Conservation (phyloP, 2,329 filamentous ascomycete species). For the Penicillium frequentans region DNA sequence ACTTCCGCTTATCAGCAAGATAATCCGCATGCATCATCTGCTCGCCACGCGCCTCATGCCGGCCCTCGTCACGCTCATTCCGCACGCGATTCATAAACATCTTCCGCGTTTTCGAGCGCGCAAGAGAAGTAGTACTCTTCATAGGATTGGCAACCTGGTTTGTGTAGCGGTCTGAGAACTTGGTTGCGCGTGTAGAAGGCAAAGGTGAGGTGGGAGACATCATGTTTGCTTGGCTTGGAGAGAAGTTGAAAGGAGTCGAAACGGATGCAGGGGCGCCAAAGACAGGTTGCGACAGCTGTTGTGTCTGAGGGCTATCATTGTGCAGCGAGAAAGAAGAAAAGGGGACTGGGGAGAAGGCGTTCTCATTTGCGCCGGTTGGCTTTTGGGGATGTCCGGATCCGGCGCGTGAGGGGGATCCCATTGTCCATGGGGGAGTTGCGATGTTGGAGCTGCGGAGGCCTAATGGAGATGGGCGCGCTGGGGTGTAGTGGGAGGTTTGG, state of each 20-base stretch:
- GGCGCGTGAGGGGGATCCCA: constrained; percentile 11
- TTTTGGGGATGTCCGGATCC: neutral
- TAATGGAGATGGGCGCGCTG: constrained; percentile 27
- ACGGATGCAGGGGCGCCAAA: constrained; percentile 3
- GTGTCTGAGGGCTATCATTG: neutral
- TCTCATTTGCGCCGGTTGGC: constrained; percentile 4
- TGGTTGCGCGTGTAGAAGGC: constrained; percentile 17
- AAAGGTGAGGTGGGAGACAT: constrained; percentile 13
- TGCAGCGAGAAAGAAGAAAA: constrained; percentile 12
- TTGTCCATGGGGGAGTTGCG: constrained; percentile 22
- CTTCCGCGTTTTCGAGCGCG: constrained; percentile 37
- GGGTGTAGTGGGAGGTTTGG: constrained; percentile 23
- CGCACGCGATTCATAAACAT: constrained; percentile 45
- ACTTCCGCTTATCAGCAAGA: constrained; percentile 38
- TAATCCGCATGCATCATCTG: constrained; percentile 46
- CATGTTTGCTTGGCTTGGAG: neutral
- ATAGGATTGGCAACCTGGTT: constrained; percentile 35
- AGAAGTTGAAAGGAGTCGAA: neutral
- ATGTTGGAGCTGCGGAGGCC: constrained; percentile 20
- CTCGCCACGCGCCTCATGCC: constrained; percentile 43
- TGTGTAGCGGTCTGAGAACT: constrained; percentile 39
- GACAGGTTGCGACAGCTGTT: neutral
- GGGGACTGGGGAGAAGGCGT: constrained; percentile 10
- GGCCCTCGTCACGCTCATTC: constrained; percentile 38
- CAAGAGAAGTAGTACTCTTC: constrained; percentile 24